Base-by-base conservation (phyloP, 805 yeast genomes). In the Lachancea lanzarotensis region DNA sequence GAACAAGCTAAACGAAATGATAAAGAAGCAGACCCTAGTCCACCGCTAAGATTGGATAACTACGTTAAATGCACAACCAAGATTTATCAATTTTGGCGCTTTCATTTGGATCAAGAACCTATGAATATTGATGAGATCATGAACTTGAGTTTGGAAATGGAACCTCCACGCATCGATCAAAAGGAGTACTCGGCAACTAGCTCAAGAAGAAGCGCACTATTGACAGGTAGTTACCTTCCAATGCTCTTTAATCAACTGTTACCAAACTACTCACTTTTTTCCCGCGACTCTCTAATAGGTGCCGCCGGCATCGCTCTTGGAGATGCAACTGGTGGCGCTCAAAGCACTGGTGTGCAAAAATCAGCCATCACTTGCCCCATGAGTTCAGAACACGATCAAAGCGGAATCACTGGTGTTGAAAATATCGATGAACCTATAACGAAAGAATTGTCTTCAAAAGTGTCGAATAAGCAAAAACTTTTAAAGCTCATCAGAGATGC, bases 151-250 rank as follows among this genome's bases (percentile, higher is more conserved):
- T 65, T 84, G 43, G 54, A 59, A 0, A 66, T 73, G 34, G 95
- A 91, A 55, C 84, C 90, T 0, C 77, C 82, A 2, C 39, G 35
- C 6, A 45, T 62, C 1, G 54, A 57, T 36, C 62, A 56, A 47
- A 44, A 47, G 34, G 22, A 42, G 20, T 57, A 58, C 35, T 56
- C 60, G 1, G 50, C 50, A 6, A 57, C 68, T 18, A 81, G 81
- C 10, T 56, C 67, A 2, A 74, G 78, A 30, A 68, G 78, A 60
- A 71, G 79, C 37, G 82, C 88, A 1, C 58, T 84, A 38, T 62
- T 77, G 17, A 67, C 74, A 2, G 90, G 90, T 3, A 73, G 82
- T 2, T 81, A 78, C 53, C 63, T 82, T 12, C 84, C 91, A 1
- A 69, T 82, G 11, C 52, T 84, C 40, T 84, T 83, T 57, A 80